Evolutionary conservation across 2,329 filamentous ascomycete genomes (phyloP).

Genomic region (Coleophoma crateriformis): DNA sequence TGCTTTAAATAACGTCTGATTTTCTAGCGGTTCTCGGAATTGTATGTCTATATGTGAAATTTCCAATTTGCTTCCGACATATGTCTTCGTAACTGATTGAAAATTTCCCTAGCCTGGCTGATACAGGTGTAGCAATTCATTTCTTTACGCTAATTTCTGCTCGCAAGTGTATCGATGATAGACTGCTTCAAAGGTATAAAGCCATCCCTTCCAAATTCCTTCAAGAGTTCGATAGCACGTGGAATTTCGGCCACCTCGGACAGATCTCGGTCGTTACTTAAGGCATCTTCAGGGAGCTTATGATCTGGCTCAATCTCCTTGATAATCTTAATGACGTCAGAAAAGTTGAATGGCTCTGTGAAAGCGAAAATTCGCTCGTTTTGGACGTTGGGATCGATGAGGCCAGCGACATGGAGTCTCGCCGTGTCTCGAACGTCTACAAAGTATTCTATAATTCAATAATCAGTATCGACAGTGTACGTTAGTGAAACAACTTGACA

Average conservation of each 20-base stretch:
- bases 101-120: background rate
- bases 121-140: background rate
- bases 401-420: slow-evolving; percentile 22
- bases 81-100: background rate
- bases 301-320: background rate
- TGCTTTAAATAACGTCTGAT: background rate
- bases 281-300: background rate
- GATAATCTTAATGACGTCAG: background rate
- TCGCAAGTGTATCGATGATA: background rate
- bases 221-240: background rate
- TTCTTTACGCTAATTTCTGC: background rate
- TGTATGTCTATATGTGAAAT: background rate
- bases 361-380: slow-evolving; percentile 23
- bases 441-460: slow-evolving; percentile 6
- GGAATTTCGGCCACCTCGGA: background rate
- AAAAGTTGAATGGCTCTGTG: slow-evolving; percentile 16
- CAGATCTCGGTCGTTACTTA: background rate
- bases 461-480: background rate
- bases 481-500: background rate
- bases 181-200: background rate
- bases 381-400: slow-evolving; percentile 19
- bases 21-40: background rate
- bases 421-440: slow-evolving; percentile 24
- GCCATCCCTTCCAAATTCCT: background rate
- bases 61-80: too few relatives aligned